Percentiles rank a stretch among this genome's conserved stretches.
Conservation (phyloP, 2,329 filamentous ascomycete species). For the Tympanopsis confertula region DNA sequence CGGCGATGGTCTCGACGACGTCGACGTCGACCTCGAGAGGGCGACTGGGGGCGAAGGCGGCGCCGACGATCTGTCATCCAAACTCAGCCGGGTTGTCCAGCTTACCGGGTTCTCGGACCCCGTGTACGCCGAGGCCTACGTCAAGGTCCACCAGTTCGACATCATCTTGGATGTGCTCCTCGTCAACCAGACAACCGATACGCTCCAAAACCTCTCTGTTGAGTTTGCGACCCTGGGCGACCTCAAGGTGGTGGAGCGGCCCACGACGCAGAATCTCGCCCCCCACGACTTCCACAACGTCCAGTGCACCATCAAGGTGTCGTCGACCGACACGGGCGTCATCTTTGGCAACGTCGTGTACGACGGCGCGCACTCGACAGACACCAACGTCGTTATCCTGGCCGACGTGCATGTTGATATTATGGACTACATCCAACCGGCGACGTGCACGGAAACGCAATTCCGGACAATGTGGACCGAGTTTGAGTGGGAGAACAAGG, state of each 20-base stretch:
- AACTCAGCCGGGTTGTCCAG: slow-evolving; percentile 91
- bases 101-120: slow-evolving; percentile 96
- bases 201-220: slow-evolving; percentile 89
- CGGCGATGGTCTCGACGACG: slow-evolving; percentile 68
- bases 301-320: slow-evolving; percentile 97
- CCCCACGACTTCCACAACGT: slow-evolving; percentile 97
- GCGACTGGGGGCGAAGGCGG: slow-evolving; percentile 82
- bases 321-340: slow-evolving; percentile 92
- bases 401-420: slow-evolving; percentile 98
- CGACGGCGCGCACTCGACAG: slow-evolving; percentile 80
- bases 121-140: slow-evolving; percentile 97
- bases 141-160: slow-evolving; percentile 97
- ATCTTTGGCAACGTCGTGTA: slow-evolving; percentile 99
- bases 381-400: slow-evolving; percentile 92
- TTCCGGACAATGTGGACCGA: slow-evolving; percentile 99
- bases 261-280: slow-evolving; percentile 88
- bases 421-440: slow-evolving; percentile 99
- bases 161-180: slow-evolving; percentile 92
- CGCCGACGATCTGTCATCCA: slow-evolving; percentile 79
- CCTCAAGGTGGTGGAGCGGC: slow-evolving; percentile 92
- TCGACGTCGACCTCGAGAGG: slow-evolving; percentile 81
- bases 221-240: slow-evolving; percentile 98
- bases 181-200: slow-evolving; percentile 95
- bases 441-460: slow-evolving; percentile 90
- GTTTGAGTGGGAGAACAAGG: slow-evolving; percentile 99